phyloP scores from a whole-genome alignment of 2,329 filamentous ascomycete genomes.

The Ophiocordyceps robertsii region DNA sequence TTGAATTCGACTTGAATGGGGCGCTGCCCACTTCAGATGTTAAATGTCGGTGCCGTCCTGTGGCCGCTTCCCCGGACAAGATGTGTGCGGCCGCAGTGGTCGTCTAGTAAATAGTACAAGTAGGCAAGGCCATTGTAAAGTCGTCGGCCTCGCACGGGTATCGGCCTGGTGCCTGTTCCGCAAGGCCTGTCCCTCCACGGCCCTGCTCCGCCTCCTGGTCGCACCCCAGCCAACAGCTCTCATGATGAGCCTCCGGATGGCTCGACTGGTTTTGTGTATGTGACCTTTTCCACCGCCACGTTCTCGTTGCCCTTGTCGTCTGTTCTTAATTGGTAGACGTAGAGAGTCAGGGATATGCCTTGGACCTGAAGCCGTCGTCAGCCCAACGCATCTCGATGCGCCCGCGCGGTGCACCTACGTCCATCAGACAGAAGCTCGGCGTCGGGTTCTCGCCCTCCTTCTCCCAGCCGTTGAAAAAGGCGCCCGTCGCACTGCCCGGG shows the following conservation, averaged over 20 bases:
- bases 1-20: conserved; percentile 6
- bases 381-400: background rate
- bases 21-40: conserved; percentile 1
- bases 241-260: conserved; percentile 38
- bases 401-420: conserved; percentile 48
- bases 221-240: conserved; percentile 1
- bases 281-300: conserved; percentile 75
- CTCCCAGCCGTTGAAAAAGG: conserved; percentile 44
- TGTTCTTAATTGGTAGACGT: conserved; percentile 79
- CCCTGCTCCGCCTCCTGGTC: too few species aligned
- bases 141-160: conserved; percentile 10
- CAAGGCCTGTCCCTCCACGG: background rate
- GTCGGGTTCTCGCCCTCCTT: conserved; percentile 56
- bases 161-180: conserved; percentile 10
- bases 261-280: conserved; percentile 65
- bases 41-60: too few species aligned
- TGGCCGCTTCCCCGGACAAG: too few species aligned
- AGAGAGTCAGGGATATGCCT: conserved; percentile 88
- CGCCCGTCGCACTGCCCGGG: conserved; percentile 52
- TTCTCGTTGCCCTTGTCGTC: conserved; percentile 66
- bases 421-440: conserved; percentile 94
- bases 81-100: too few species aligned
- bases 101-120: background rate
- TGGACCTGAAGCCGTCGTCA: conserved; percentile 51
- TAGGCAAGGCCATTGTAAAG: conserved; percentile 4